Conservation (phyloP, 805 yeast species). For the Metschnikowia chrysomelidarum region DNA sequence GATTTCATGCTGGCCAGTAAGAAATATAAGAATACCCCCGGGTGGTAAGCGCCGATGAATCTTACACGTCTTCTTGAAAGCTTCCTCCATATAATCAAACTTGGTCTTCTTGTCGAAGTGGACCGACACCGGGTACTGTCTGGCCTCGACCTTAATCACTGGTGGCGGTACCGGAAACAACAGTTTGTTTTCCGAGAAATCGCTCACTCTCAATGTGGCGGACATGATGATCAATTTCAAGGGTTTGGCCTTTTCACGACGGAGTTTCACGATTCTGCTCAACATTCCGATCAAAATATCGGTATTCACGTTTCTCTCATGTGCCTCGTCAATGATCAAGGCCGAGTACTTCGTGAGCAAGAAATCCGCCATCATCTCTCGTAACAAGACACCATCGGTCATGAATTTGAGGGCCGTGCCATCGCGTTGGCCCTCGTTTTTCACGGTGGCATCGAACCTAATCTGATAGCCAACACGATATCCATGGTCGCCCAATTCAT, state of each 20-base stretch:
- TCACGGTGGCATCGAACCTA: constrained; percentile 70
- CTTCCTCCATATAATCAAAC: constrained; percentile 80
- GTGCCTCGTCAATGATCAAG: constrained; percentile 94
- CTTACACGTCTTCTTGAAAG: constrained; percentile 78
- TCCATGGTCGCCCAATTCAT: constrained; percentile 73
- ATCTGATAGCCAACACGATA: constrained; percentile 76
- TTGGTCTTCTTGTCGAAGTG: constrained; percentile 85
- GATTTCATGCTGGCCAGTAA: constrained; percentile 96
- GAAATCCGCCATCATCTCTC: constrained; percentile 92
- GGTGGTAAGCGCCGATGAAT: constrained; percentile 86
- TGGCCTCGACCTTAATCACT: constrained; percentile 80
- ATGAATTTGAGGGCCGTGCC: constrained; percentile 78
- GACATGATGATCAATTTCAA: constrained; percentile 92
- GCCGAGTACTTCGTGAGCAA: constrained; percentile 78
- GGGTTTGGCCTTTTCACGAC: constrained; percentile 57
- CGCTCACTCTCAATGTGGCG: constrained; percentile 91
- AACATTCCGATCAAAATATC: constrained; percentile 94
- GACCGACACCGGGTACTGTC: constrained; percentile 90
- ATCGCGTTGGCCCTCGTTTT: constrained; percentile 41
- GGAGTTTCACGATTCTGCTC: constrained; percentile 75
- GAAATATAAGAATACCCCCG: constrained; percentile 87
- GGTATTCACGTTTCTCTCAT: constrained; percentile 93
- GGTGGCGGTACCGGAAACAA: constrained; percentile 81
- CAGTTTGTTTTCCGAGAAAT: constrained; percentile 77
- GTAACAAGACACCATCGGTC: constrained; percentile 91